Conservation (phyloP, 2,329 filamentous ascomycete species). For the Fusarium beomiforme region DNA sequence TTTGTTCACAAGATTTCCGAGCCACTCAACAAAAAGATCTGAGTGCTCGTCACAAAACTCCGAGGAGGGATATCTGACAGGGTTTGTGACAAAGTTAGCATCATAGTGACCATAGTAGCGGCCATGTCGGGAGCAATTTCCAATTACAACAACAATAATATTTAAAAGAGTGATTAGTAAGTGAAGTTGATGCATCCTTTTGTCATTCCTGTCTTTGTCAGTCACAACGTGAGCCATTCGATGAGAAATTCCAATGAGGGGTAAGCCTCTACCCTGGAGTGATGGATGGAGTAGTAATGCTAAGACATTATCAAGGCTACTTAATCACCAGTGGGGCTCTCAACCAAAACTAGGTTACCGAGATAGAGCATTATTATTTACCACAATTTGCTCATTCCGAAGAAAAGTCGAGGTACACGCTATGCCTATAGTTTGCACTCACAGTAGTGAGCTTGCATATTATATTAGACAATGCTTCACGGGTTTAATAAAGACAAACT, state of each 20-base stretch:
- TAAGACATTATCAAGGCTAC: not conserved
- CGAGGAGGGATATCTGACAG: not conserved
- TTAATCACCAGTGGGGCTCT: rapidly evolving
- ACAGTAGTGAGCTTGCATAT: no score
- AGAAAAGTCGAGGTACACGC: no score
- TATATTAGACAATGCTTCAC: no score
- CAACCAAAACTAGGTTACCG: no score
- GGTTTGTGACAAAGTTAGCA: not conserved
- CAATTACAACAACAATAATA: rapidly evolving
- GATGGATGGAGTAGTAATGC: not conserved
- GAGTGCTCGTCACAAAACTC: rapidly evolving
- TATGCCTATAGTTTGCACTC: no score
- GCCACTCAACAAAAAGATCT: not conserved
- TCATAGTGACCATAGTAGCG: not conserved
- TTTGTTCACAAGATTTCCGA: rapidly evolving
- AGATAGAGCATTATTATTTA: no score
- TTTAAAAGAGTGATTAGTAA: rapidly evolving
- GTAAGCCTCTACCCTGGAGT: not conserved
- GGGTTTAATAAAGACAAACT: no score
- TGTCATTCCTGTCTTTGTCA: not conserved
- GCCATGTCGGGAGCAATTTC: not conserved
- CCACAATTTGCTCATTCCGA: no score
- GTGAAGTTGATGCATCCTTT: not conserved
- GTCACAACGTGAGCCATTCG: no score
- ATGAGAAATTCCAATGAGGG: not conserved